Conservation (phyloP, 108 stramenopile genomes). For the Nannochloropsis salina region DNA sequence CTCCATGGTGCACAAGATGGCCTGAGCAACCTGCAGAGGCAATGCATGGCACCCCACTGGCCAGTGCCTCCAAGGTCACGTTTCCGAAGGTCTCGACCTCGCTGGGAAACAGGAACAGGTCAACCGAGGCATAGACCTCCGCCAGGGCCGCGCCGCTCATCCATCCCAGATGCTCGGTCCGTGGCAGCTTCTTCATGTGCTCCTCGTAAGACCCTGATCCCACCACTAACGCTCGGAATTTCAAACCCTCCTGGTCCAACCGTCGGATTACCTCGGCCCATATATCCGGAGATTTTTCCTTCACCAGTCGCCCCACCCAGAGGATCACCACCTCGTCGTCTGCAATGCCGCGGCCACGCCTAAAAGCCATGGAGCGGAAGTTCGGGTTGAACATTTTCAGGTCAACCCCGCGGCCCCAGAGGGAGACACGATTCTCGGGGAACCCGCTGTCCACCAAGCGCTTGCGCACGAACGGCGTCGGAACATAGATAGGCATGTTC, state of each 20-base stretch:
- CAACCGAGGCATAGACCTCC: slow-evolving; percentile 61
- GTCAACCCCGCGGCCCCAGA: slow-evolving; percentile 69
- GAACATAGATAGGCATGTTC: slow-evolving; percentile 60
- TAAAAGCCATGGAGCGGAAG: slow-evolving; percentile 51
- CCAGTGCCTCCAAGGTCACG: slow-evolving; percentile 66
- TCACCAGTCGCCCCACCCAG: slow-evolving; percentile 64
- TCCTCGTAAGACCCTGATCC: slow-evolving; percentile 59
- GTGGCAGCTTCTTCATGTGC: slow-evolving; percentile 51
- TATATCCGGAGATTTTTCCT: slow-evolving; percentile 64
- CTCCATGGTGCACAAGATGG: slow-evolving; percentile 13
- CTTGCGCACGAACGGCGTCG: slow-evolving; percentile 59
- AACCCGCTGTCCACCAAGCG: slow-evolving; percentile 52
- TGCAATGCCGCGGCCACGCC: slow-evolving; percentile 51
- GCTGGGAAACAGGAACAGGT: slow-evolving; percentile 65
- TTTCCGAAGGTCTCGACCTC: slow-evolving; percentile 68
- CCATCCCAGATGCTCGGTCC: slow-evolving; percentile 59
- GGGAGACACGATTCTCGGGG: slow-evolving; percentile 29
- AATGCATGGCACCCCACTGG: slow-evolving; percentile 62
- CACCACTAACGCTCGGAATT: slow-evolving; percentile 58
- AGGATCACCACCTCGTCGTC: slow-evolving; percentile 58
- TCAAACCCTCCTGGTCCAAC: slow-evolving; percentile 43
- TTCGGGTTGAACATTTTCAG: slow-evolving; percentile 56
- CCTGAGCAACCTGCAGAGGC: slow-evolving; percentile 59
- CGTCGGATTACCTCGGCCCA: slow-evolving; percentile 53
- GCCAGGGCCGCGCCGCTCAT: slow-evolving; percentile 57